Evolutionary conservation across 495 filamentous ascomycete species (phyloP), one percentile per base, ranked within the genome.

Genomic region (Rhypophila decipiens): DNA sequence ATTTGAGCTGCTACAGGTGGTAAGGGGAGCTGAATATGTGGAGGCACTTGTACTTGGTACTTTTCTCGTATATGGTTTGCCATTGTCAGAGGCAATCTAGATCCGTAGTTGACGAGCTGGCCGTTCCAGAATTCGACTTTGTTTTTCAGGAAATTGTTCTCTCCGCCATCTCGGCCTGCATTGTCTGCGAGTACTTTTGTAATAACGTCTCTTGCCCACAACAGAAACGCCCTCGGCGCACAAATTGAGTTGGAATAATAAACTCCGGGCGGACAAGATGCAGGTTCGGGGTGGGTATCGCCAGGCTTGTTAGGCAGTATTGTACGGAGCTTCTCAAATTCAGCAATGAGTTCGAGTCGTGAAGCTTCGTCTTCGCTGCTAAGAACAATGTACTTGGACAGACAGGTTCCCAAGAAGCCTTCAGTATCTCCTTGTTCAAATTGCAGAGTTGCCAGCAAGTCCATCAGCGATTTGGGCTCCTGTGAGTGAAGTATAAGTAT

Each of bases 381-480:
- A 35, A 39, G n/a, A 3, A 39, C 34, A 11, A 56, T 39, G 36
- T 56, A 56, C 15, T 44, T 59, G 2, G 53, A 56, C 3, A 59
- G 22, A 24, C 49, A 56, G 2, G 56, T 59, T 9, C 35, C 17
- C 2, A 56, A 23, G 23, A 43, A 57, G 2, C 53, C 53, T 20
- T 53, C 46, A 19, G 24, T 59, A 42, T 59, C 57, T 12, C 42
- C 53, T 38, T 57, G 57, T 7, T 53, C 47, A 0, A 57, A 31
- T 31, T 59, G 57, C 1, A 57, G 21, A 5, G 19, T 39, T 4
- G 34, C 39, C 5, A 59, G 50, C 8, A 22, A 15, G 11, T 50
- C 44, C 39, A 59, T 50, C 22, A 31, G 23, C 4, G 13, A 18
- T 39, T 10, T 51, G 4, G 57, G 53, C 11, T 50, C 39, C 4